Percentiles rank a stretch among this genome's conserved stretches.
Evolutionary conservation across 208 protist species (phyloP).

Genomic region (Trypanosoma lewisi): DNA sequence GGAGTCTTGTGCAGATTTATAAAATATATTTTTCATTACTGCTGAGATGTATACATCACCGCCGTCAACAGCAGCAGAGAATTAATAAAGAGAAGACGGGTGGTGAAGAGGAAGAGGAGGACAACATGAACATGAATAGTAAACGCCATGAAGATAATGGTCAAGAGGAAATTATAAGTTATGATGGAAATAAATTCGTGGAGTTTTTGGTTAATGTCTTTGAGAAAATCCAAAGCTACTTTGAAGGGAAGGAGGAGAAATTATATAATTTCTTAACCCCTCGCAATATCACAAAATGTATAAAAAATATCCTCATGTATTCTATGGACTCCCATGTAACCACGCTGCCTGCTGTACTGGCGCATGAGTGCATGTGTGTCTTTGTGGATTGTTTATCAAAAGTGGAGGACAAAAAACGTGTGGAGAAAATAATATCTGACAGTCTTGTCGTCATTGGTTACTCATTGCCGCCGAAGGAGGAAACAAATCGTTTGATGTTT

Average conservation of each 20-base stretch:
- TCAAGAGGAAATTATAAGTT: too few species aligned
- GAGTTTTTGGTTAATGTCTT: conserved; percentile 93
- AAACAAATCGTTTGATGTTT: conserved; percentile 78
- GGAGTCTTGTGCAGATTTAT: conserved; percentile 92
- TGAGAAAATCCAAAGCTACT: conserved; percentile 85
- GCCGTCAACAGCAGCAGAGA: too few species aligned
- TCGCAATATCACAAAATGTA: conserved; percentile 94
- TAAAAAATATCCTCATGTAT: conserved; percentile 92
- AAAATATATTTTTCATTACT: conserved; percentile 83
- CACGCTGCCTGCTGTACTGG: conserved; percentile 90
- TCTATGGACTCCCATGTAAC: conserved; percentile 79
- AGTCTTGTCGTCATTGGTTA: conserved; percentile 85
- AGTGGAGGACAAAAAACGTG: conserved; percentile 63
- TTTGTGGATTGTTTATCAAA: conserved; percentile 93
- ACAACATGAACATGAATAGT: too few species aligned
- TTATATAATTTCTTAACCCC: conserved; percentile 96
- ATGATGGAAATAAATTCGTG: conserved; percentile 78
- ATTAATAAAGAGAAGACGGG: conserved; percentile 37
- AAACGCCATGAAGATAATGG: too few species aligned
- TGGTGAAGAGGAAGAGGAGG: conserved; percentile 63
- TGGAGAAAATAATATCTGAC: conserved; percentile 75
- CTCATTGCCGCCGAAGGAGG: conserved; percentile 68
- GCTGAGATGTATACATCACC: too few species aligned
- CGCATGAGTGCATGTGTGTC: conserved; percentile 92
- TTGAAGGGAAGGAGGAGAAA: conserved; percentile 93